Conservation (phyloP, 192 early-diverging fungal species). For the Coemansia sp. region DNA sequence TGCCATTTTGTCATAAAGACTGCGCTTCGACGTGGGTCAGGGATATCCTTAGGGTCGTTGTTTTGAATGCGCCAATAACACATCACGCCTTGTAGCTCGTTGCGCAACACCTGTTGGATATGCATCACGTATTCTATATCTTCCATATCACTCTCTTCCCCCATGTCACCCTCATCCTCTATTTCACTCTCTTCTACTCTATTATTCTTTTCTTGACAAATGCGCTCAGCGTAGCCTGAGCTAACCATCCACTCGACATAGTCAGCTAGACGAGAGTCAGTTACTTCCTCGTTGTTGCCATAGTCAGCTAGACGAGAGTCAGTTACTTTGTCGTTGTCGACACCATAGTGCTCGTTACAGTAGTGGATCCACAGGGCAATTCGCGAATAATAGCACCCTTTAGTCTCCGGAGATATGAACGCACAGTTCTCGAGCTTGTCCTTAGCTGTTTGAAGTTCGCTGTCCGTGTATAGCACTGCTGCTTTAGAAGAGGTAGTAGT, state of each 20-base stretch:
- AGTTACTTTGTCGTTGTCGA: conserved; percentile 32
- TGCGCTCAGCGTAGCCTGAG: conserved; percentile 48
- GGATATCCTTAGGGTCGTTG: conserved; percentile 1
- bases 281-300: conserved; percentile 35
- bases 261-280: not conserved
- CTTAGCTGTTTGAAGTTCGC: conserved; percentile 42
- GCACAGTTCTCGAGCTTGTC: conserved; percentile 42
- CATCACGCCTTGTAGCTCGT: conserved; percentile 49
- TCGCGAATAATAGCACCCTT: conserved; percentile 53
- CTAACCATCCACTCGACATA: conserved; percentile 50
- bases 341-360: conserved; percentile 15
- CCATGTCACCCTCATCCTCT: no score
- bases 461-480: not conserved
- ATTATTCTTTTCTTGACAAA: conserved; percentile 18
- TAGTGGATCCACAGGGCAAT: conserved; percentile 56
- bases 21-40: no score
- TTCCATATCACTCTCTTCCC: no score
- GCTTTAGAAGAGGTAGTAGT: not conserved
- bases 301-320: not conserved
- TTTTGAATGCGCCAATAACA: conserved; percentile 56
- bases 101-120: conserved; percentile 51
- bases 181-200: no score
- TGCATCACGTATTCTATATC: not conserved
- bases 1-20: conserved; percentile 44
- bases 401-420: conserved; percentile 38